A percentile compares a stretch with the other conserved stretches of the same genome.
These are phyloP conservation scores for Casuarina cunninghamiana DNA, from an alignment of 306 rosid genomes.

Conservation along the genomic window DNA sequence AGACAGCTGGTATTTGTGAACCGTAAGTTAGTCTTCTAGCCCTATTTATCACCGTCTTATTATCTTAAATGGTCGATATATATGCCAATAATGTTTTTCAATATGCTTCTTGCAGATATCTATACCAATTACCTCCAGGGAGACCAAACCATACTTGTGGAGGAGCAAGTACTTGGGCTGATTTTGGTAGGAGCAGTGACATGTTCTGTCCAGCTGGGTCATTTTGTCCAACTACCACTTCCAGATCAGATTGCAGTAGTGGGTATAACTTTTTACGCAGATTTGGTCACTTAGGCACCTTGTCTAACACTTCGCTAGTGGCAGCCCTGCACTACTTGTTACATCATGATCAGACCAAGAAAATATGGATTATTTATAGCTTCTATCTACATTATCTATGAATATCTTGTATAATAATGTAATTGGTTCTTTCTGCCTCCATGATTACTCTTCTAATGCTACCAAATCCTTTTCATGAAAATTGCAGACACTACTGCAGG, in stretches of 20 bases:
- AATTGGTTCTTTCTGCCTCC: conserved; percentile 2
- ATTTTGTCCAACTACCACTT: conserved; percentile 79
- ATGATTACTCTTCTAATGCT: conserved; percentile 26
- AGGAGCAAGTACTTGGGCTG: conserved; percentile 95
- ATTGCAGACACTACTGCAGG: conserved; percentile 88
- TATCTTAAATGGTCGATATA: conserved; percentile 9
- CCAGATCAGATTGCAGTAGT: conserved; percentile 54
- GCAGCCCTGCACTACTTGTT: not conserved
- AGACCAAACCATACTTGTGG: conserved; percentile 88
- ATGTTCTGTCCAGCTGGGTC: conserved; percentile 88
- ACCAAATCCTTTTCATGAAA: conserved; percentile 15
- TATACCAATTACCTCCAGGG: conserved; percentile 81
- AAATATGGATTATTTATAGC: not conserved
- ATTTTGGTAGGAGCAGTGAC: conserved; percentile 67
- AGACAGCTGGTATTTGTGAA: conserved; percentile 79
- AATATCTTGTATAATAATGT: not conserved
- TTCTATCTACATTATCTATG: not conserved
- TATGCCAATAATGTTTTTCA: conserved; percentile 2
- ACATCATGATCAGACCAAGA: not conserved
- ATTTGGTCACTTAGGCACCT: conserved; percentile 10
- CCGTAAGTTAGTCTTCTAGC: conserved; percentile 71
- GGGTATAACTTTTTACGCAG: conserved; percentile 62
- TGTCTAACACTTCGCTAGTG: not conserved
- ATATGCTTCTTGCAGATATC: conserved; percentile 58
- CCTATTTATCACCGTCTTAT: conserved; percentile 1